Base-by-base conservation (phyloP, 1,139 yeast genomes). In the Zygosaccharomyces pseudobailii region DNA sequence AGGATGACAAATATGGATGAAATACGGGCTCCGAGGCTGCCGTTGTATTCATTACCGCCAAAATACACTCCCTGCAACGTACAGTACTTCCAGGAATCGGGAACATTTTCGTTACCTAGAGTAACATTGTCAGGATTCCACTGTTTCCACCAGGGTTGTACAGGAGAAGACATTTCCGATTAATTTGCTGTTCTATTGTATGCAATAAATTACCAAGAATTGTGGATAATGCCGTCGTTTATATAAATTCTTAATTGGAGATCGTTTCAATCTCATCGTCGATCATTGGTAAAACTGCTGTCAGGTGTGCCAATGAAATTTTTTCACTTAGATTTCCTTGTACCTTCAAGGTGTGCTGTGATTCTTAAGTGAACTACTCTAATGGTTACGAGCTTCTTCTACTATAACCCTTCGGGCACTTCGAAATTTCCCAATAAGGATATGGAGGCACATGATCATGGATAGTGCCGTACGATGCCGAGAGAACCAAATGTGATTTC, bases 1-100 rank as follows among this genome's bases (percentile, higher is more conserved):
- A 84, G 58, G 43, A 86, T 78, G 28, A 84, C 94, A 64, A 86
- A 85, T 3, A 86, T 71, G 0, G 94, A 71, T 0, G 89, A 83
- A 48, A 86, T 80, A 56, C 95, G 75, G 8, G 87, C 87, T 4
- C 88, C 89, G 43, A 72, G 50, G 17, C 61, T 56, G 1, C 79
- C 80, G 46, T 69, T 63, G 62, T 69, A 75, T n/a, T 65, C 75
- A 47, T 69, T 70, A 4, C 57, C 68, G 9, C 66, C 62, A 39
- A 59, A 67, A 49, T 58, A 63, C 3, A 68, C 73, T 9, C 73
- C 74, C 31, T 68, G 63, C 19, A 71, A 44, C 3, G 68, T 69
- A 51, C 74, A 71, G 3, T 54, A 55, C 53, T 70, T 70, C 70
- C 72, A 69, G 17, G 69, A 56, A 40, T 69, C 68, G 22, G 59